Evolutionary conservation across 1,139 yeast species (phyloP), one percentile per base, ranked within the genome.

Genomic region (Yamadazyma atmosphaerica): DNA sequence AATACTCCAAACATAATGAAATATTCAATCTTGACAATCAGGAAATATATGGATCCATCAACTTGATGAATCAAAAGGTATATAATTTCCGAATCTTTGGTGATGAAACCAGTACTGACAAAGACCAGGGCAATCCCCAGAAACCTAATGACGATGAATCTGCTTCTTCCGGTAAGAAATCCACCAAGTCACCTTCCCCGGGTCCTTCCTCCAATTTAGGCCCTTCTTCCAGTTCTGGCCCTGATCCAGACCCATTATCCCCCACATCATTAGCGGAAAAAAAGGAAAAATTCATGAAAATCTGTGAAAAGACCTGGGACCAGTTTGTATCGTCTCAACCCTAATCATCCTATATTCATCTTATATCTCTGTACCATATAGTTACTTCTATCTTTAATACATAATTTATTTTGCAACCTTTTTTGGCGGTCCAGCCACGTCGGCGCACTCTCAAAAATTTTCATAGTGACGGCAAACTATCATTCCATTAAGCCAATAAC

Each of bases 241-340:
- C 27, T 19, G 23, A 35, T 7, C 11, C 27, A n/a, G n/a, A n/a
- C n/a, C n/a, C n/a, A n/a, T n/a, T n/a, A 12, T 12, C 15, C 12
- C 14, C 22, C 9, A 25, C 17, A 13, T 31, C 49, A 32, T 25
- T 32, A 21, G 19, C 27, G 9, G 39, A 37, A 35, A 75, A 72
- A 37, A 74, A 71, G 50, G 63, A 65, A 41, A 70, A 74, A 50
- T 79, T 78, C 48, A 49, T 76, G 47, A 72, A 70, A 46, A 67
- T 76, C 28, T 77, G 82, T 55, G 77, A 69, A 40, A 73, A 76
- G 17, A 72, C 78, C 24, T 79, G 82, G 82, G 78, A 77, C 42
- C 72, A 74, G 51, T 72, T 67, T 46, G 48, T 56, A 7, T 47
- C 31, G n/a, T 9, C 21, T 26, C 6, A 17, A 13, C 10, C 7